phyloP scores from a whole-genome alignment of 192 early-diverging fungal genomes.

The Backusella tarrabulga region DNA sequence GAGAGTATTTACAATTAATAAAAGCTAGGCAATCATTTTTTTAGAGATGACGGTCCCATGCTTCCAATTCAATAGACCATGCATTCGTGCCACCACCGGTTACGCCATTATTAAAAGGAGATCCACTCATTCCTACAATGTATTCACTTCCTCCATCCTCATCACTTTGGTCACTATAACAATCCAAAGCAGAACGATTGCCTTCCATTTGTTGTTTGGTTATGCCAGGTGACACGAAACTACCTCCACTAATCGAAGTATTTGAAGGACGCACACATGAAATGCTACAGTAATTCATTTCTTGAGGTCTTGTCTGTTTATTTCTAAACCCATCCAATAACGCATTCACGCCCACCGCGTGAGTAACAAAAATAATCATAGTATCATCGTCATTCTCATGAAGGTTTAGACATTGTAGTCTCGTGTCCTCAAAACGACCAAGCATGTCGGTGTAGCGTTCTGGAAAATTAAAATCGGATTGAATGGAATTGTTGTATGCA shows the following conservation, averaged over 20 bases:
- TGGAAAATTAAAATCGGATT: slow-evolving; percentile 30
- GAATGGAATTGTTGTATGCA: background rate
- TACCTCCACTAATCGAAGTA: background rate
- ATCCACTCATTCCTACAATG: background rate
- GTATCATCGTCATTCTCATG: background rate
- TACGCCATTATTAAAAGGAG: background rate
- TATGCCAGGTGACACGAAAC: background rate
- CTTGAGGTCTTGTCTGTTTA: slow-evolving; percentile 16
- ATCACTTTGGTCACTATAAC: slow-evolving; percentile 21
- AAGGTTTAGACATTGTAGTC: slow-evolving; percentile 1
- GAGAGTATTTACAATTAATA: background rate
- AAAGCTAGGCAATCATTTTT: background rate
- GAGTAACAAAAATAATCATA: slow-evolving; percentile 28
- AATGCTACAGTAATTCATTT: slow-evolving; percentile 19
- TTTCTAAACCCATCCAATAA: slow-evolving; percentile 30
- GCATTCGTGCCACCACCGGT: background rate
- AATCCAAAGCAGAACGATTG: background rate
- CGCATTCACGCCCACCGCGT: slow-evolving; percentile 36
- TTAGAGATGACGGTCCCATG: background rate
- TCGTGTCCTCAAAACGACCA: slow-evolving; percentile 25
- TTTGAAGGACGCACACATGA: background rate
- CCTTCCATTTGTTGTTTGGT: background rate
- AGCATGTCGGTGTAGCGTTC: slow-evolving; percentile 31
- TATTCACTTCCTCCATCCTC: slow-evolving; percentile 2
- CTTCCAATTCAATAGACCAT: slow-evolving; percentile 6